Base-by-base conservation (phyloP, 495 filamentous ascomycete genomes). In the Penicillium turbatum region DNA sequence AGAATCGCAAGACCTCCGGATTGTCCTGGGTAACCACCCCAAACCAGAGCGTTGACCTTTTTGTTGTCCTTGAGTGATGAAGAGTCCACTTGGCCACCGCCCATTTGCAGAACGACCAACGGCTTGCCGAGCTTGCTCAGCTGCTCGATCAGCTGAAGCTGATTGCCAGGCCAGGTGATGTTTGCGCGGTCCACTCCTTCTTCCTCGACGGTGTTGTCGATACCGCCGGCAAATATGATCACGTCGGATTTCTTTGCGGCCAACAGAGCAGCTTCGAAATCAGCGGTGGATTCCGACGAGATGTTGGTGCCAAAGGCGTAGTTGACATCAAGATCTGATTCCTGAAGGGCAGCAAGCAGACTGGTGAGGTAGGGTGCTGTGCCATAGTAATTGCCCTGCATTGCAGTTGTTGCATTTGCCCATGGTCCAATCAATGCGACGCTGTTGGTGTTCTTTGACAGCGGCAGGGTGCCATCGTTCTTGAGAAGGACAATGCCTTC, bases 381-480 rank as follows among this genome's bases (percentile, higher is more conserved):
- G 3, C 81, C 81, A 49, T 59, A 72, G 64, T 86, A 87, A 54
- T 82, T 83, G 5, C 83, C 84, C 51, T 82, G 82, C 69, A 87
- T 71, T 38, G 85, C 73, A 4, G 62, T 72, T 0, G 82, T 84
- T 5, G 81, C 82, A 46, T 81, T 80, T 12, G 78, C 82, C 71
- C 79, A 83, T 1, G 75, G 74, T 0, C 83, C 84, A 48, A 87
- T 72, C 7, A 86, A 61, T 8, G 79, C 82, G n/a, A 85, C 64
- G 9, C 64, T 76, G 16, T 61, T 72, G 6, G 61, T 62, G 3
- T 65, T 57, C 12, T 67, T 54, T 0, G 71, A 66, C 3, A 83
- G 63, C 0, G 83, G 83, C 2, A 86, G 62, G 11, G 68, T 68
- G 19, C 73, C 80, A 26, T 83, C 78, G 50, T 87, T 87, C 71